These are phyloP conservation scores for Teunomyces cretensis DNA, from an alignment of 805 yeast species.

Conservation along the genomic window DNA sequence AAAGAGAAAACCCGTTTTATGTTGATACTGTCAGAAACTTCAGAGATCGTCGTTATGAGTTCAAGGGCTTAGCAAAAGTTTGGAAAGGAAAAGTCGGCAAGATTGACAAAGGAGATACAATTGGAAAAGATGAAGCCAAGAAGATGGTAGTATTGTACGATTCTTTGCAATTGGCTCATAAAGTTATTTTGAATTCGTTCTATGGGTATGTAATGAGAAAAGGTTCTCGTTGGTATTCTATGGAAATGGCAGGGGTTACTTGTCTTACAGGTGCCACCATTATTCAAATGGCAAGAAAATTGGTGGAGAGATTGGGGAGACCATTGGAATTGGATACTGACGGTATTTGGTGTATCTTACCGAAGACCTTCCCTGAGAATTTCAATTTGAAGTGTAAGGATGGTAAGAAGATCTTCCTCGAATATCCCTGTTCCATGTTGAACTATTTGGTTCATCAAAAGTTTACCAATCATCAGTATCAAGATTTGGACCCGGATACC, in stretches of 20 bases:
- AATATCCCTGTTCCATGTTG: constrained; percentile 95
- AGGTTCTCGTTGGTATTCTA: constrained; percentile 98
- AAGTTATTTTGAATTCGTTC: constrained; percentile 92
- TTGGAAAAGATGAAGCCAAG: constrained; percentile 80
- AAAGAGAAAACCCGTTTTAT: constrained; percentile 95
- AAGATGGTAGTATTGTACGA: constrained; percentile 94
- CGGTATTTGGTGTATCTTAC: constrained; percentile 99
- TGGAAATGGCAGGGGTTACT: constrained; percentile 99
- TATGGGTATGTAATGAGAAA: constrained; percentile 99
- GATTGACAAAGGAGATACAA: constrained; percentile 51
- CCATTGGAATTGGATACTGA: constrained; percentile 97
- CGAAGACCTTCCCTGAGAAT: constrained; percentile 90
- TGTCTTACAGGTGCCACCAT: constrained; percentile 97
- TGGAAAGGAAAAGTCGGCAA: constrained; percentile 83
- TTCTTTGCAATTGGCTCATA: constrained; percentile 94
- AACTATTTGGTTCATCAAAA: constrained; percentile 87
- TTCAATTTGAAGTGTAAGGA: constrained; percentile 66
- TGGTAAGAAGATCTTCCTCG: constrained; percentile 74
- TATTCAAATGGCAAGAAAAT: constrained; percentile 91
- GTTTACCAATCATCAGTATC: constrained; percentile 94
- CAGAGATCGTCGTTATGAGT: constrained; percentile 94
- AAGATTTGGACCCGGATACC: constrained; percentile 70
- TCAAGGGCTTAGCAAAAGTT: constrained; percentile 86
- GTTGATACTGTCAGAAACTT: constrained; percentile 91
- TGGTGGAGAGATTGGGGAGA: constrained; percentile 91